These are phyloP conservation scores for Fusarium nodosum DNA, from an alignment of 2,329 filamentous ascomycete species.

Conservation along the genomic window DNA sequence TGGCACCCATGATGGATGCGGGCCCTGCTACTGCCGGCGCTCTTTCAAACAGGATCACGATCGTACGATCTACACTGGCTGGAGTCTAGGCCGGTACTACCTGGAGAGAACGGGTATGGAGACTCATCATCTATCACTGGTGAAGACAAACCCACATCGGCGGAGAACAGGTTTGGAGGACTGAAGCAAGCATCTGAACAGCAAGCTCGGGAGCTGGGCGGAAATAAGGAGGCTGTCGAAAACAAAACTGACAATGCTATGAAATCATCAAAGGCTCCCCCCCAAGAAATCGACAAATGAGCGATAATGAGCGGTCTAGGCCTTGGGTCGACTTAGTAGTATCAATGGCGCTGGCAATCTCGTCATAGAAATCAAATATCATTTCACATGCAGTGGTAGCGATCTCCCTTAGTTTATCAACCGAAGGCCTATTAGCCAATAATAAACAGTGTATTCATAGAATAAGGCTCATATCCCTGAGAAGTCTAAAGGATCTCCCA, in stretches of 20 bases:
- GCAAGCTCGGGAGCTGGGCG: neutral
- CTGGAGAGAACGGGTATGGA: slow-evolving; percentile 1
- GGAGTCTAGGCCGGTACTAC: slow-evolving; percentile 45
- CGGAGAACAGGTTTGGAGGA: neutral
- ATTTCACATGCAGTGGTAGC: neutral
- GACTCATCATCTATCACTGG: neutral
- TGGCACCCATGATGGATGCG: slow-evolving; percentile 52
- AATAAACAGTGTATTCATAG: slow-evolving; percentile 36
- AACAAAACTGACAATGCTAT: neutral
- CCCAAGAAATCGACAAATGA: slow-evolving; percentile 2
- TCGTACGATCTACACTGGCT: slow-evolving; percentile 6
- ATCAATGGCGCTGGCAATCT: neutral
- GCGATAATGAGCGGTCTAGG: neutral
- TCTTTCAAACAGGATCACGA: slow-evolving; percentile 26
- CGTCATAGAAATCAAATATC: neutral
- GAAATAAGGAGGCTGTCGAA: slow-evolving; percentile 10
- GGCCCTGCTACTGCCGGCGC: slow-evolving; percentile 31
- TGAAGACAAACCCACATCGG: slow-evolving; percentile 4
- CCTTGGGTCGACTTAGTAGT: neutral
- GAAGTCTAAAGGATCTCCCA: slow-evolving; percentile 14
- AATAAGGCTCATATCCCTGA: slow-evolving; percentile 25
- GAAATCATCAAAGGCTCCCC: neutral
- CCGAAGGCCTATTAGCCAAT: slow-evolving; percentile 9
- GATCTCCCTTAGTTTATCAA: neutral
- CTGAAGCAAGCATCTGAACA: slow-evolving; percentile 5